Evolutionary conservation across 1,284 basidiomycete species (phyloP).

Genomic region (Albatrellus sp.): DNA sequence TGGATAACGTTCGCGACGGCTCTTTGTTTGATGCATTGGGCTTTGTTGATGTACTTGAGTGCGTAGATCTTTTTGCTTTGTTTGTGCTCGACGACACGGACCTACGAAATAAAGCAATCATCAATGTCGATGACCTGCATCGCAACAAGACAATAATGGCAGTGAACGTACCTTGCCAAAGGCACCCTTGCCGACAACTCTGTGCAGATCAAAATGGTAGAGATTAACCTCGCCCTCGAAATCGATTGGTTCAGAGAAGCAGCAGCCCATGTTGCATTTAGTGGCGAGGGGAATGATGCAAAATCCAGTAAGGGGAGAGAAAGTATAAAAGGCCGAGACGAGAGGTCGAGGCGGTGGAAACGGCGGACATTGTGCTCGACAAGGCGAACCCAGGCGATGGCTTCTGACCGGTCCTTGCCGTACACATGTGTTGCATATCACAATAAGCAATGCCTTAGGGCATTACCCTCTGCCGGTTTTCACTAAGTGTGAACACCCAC

Average conservation of each 20-base stretch:
- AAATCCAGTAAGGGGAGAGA: slow-evolving; percentile 13
- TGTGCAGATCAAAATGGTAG: slow-evolving; percentile 88
- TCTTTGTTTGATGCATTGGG: slow-evolving; percentile 78
- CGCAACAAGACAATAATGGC: slow-evolving; percentile 3
- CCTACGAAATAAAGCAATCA: slow-evolving; percentile 22
- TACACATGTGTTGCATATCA: slow-evolving; percentile 4
- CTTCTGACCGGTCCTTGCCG: slow-evolving; percentile 6
- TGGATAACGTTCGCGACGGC: slow-evolving; percentile 89
- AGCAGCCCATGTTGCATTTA: slow-evolving; percentile 39
- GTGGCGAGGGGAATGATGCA: slow-evolving; percentile 18
- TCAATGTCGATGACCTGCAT: neutral
- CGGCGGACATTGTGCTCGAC: slow-evolving; percentile 7
- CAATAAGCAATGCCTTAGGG: slow-evolving; percentile 2
- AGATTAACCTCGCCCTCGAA: slow-evolving; percentile 85
- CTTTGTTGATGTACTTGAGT: slow-evolving; percentile 95
- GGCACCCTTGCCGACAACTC: slow-evolving; percentile 86
- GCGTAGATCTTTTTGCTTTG: slow-evolving; percentile 84
- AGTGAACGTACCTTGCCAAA: slow-evolving; percentile 73
- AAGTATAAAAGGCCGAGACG: slow-evolving; percentile 15
- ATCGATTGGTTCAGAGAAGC: slow-evolving; percentile 67
- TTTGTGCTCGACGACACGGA: slow-evolving; percentile 90
- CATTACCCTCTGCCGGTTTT: no score
- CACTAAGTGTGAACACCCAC: no score
- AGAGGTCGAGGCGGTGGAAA: slow-evolving; percentile 8
- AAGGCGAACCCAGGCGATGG: slow-evolving; percentile 4